Evolutionary conservation across 1,139 yeast species (phyloP).

Genomic region (Fermentozyma sake): DNA sequence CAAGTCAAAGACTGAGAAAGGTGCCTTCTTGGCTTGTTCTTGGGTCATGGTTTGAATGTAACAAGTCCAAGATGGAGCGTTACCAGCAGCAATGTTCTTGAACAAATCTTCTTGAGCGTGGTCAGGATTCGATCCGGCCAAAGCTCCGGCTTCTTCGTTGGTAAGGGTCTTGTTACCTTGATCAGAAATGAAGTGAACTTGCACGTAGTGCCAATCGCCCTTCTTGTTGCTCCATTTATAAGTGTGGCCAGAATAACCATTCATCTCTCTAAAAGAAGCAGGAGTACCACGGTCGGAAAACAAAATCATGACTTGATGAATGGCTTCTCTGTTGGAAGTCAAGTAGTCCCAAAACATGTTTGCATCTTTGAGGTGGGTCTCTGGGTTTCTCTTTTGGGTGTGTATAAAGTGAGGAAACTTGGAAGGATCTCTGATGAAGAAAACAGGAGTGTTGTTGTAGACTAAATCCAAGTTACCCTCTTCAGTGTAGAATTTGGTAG

Average conservation of each 20-base stretch:
- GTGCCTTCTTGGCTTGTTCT: slow-evolving; percentile 57
- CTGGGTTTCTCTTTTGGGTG: slow-evolving; percentile 73
- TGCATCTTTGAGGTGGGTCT: slow-evolving; percentile 77
- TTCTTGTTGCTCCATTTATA: slow-evolving; percentile 64
- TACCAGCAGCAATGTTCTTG: slow-evolving; percentile 53
- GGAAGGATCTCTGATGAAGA: slow-evolving; percentile 81
- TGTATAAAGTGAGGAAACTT: slow-evolving; percentile 88
- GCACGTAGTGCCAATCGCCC: slow-evolving; percentile 64
- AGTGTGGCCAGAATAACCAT: slow-evolving; percentile 76
- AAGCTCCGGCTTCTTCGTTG: slow-evolving; percentile 52
- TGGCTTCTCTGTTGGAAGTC: slow-evolving; percentile 50
- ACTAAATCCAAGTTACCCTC: slow-evolving; percentile 89
- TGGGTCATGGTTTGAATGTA: slow-evolving; percentile 72
- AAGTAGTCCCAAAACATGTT: slow-evolving; percentile 75
- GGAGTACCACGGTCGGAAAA: slow-evolving; percentile 66
- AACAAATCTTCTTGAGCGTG: slow-evolving; percentile 55
- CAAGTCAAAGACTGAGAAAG: slow-evolving; percentile 61
- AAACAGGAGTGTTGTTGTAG: slow-evolving; percentile 85
- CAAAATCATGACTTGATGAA: slow-evolving; percentile 14
- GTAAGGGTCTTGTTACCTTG: slow-evolving; percentile 57
- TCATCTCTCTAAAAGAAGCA: slow-evolving; percentile 57
- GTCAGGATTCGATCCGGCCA: slow-evolving; percentile 63
- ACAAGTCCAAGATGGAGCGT: slow-evolving; percentile 60
- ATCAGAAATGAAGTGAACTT: slow-evolving; percentile 59
- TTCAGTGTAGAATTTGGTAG: slow-evolving; percentile 79